Evolutionary conservation across 805 yeast genomes (phyloP).

Genomic region (Candida corydali): DNA sequence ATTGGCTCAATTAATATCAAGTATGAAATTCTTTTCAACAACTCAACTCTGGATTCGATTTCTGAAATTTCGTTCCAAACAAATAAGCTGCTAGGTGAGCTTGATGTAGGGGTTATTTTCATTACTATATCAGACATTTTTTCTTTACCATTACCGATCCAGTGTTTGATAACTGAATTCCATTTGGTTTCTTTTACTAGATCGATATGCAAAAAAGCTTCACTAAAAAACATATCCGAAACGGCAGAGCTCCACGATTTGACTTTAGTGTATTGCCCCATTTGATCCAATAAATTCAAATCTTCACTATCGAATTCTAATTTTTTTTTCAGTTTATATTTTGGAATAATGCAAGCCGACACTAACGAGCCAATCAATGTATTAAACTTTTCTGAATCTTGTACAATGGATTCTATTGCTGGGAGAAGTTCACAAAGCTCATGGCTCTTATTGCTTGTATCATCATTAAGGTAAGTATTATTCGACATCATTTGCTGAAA

Average conservation of each 20-base stretch:
- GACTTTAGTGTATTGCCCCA: conserved; percentile 32
- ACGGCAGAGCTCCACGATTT: conserved; percentile 64
- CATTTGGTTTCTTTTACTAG: conserved; percentile 34
- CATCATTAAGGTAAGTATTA: conserved; percentile 11
- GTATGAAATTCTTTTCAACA: conserved; percentile 61
- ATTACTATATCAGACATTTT: conserved; percentile 40
- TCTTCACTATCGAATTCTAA: conserved; percentile 35
- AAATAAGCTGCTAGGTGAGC: conserved; percentile 56
- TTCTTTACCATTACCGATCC: conserved; percentile 66
- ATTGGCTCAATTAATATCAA: conserved; percentile 58
- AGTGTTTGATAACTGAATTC: conserved; percentile 51
- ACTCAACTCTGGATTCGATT: conserved; percentile 45
- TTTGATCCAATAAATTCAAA: conserved; percentile 40
- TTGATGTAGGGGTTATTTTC: conserved; percentile 35
- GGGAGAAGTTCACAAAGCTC: conserved; percentile 29
- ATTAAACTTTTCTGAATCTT: conserved; percentile 60
- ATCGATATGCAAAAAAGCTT: conserved; percentile 45
- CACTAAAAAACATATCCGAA: conserved; percentile 61
- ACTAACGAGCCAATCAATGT: conserved; percentile 49
- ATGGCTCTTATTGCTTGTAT: conserved; percentile 43
- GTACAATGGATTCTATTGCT: conserved; percentile 37
- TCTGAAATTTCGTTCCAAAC: conserved; percentile 70
- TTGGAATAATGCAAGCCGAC: conserved; percentile 50
- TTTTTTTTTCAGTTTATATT: conserved; percentile 42
- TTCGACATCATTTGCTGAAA: conserved; percentile 15